Evolutionary conservation across 1,139 yeast species (phyloP).

Genomic region (Blastobotrys serpentis): DNA sequence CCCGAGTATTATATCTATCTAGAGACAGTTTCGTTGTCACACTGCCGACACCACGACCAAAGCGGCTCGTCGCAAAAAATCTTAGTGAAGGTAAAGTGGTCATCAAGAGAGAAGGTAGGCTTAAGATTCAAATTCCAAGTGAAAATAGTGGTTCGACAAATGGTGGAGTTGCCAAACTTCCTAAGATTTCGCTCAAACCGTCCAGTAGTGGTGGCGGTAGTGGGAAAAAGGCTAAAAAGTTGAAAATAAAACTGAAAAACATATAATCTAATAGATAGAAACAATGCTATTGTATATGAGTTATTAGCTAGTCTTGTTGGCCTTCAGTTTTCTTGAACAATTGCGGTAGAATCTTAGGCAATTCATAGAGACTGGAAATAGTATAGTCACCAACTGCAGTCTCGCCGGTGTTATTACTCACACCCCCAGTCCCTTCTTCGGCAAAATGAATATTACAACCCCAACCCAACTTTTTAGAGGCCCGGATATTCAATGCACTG

Average conservation of each 20-base stretch:
- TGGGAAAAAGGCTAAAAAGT: constrained; percentile 5
- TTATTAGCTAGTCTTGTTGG: neutral
- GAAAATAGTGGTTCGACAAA: neutral
- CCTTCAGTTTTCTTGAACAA: constrained; percentile 36
- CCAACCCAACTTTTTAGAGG: constrained; percentile 50
- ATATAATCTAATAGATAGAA: constrained; percentile 1
- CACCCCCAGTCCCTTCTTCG: constrained; percentile 46
- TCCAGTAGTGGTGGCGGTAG: neutral
- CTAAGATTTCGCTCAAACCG: constrained; percentile 1
- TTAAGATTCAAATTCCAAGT: constrained; percentile 10
- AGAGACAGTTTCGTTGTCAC: constrained; percentile 58
- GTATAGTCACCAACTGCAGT: constrained; percentile 42
- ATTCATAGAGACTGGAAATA: constrained; percentile 48
- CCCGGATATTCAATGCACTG: constrained; percentile 37
- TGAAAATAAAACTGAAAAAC: constrained; percentile 4
- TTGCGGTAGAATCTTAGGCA: constrained; percentile 51
- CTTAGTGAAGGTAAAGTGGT: constrained; percentile 49
- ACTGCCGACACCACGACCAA: constrained; percentile 66
- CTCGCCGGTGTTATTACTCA: constrained; percentile 38
- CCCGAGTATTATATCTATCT: constrained; percentile 67
- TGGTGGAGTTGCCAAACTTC: constrained; percentile 3
- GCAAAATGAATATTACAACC: constrained; percentile 56
- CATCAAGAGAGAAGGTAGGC: constrained; percentile 21
- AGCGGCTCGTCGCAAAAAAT: constrained; percentile 59
- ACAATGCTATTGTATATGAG: too few species aligned